phyloP scores from a whole-genome alignment of 2,329 filamentous ascomycete genomes.

The Exophiala viscosa region DNA sequence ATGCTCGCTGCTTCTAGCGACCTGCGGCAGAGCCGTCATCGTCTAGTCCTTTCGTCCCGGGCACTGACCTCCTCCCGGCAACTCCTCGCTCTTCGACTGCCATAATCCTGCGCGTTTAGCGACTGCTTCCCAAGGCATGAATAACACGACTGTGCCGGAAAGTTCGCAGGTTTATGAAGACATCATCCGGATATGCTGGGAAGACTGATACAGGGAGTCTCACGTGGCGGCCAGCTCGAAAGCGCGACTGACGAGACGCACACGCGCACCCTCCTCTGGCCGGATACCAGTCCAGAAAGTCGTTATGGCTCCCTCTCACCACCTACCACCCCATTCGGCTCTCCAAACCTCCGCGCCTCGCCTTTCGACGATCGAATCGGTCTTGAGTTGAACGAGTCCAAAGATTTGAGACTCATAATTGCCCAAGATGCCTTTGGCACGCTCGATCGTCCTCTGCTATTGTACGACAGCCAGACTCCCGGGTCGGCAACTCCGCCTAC shows the following conservation, averaged over 20 bases:
- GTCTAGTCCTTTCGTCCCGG: too few relatives aligned
- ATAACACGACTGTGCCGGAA: too few relatives aligned
- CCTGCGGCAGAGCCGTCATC: too few relatives aligned
- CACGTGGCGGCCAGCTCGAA: conserved; percentile 31
- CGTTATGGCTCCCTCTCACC: conserved; percentile 40
- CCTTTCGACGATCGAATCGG: conserved; percentile 47
- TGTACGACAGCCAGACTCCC: conserved; percentile 41
- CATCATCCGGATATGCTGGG: conserved; percentile 18
- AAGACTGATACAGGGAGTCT: conserved; percentile 24
- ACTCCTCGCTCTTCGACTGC: neutral
- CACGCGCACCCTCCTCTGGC: conserved; percentile 47
- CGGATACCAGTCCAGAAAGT: conserved; percentile 41
- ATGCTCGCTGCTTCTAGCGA: too few relatives aligned
- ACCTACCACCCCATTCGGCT: conserved; percentile 34
- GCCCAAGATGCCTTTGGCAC: conserved; percentile 48
- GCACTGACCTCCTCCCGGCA: too few relatives aligned
- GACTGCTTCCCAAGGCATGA: neutral
- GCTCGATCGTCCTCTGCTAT: conserved; percentile 43
- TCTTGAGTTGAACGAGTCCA: conserved; percentile 43
- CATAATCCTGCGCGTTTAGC: neutral
- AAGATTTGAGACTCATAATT: conserved; percentile 46
- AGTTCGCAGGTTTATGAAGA: neutral
- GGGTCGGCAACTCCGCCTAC: conserved; percentile 5
- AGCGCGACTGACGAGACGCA: conserved; percentile 50
- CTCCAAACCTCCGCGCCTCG: conserved; percentile 41